These are phyloP conservation scores for Scleroderma citrinum DNA, from an alignment of 768 basidiomycete species.

Conservation along the genomic window DNA sequence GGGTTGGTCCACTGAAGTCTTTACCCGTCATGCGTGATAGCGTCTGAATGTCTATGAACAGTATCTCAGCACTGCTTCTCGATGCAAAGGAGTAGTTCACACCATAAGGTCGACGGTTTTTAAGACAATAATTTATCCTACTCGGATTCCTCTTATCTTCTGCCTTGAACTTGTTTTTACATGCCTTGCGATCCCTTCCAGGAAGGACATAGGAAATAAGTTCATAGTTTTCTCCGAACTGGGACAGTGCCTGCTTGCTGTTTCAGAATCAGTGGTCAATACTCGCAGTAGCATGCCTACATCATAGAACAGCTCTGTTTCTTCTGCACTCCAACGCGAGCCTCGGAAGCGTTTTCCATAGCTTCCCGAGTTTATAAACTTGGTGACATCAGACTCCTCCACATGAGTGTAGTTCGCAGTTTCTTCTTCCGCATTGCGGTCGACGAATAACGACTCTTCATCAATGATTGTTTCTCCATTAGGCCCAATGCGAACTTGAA, in stretches of 20 bases:
- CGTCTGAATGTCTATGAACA: conserved; percentile 56
- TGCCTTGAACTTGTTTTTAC: conserved; percentile 89
- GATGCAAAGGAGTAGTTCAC: neutral
- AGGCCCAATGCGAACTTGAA: conserved; percentile 82
- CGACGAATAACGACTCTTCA: conserved; percentile 77
- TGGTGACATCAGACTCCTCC: conserved; percentile 75
- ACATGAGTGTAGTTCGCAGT: conserved; percentile 71
- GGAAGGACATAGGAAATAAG: conserved; percentile 83
- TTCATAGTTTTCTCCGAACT: conserved; percentile 92
- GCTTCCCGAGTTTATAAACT: conserved; percentile 80
- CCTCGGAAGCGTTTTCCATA: conserved; percentile 79
- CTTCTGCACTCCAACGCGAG: conserved; percentile 83
- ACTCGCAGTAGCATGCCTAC: conserved; percentile 38
- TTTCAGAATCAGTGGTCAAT: conserved; percentile 6
- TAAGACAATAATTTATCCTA: conserved; percentile 72
- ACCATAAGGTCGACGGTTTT: conserved; percentile 71
- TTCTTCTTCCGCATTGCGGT: conserved; percentile 62
- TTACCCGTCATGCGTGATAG: conserved; percentile 78
- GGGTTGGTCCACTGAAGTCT: conserved; percentile 78
- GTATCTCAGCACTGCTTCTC: neutral
- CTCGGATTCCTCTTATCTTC: conserved; percentile 79
- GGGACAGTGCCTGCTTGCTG: conserved; percentile 63
- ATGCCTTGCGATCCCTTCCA: conserved; percentile 80
- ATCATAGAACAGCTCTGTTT: conserved; percentile 84
- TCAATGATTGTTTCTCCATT: conserved; percentile 86